A percentile compares a stretch with the other conserved stretches of the same genome.
Evolutionary conservation across 805 yeast species (phyloP).

Genomic region (Nakazawaea peltata): DNA sequence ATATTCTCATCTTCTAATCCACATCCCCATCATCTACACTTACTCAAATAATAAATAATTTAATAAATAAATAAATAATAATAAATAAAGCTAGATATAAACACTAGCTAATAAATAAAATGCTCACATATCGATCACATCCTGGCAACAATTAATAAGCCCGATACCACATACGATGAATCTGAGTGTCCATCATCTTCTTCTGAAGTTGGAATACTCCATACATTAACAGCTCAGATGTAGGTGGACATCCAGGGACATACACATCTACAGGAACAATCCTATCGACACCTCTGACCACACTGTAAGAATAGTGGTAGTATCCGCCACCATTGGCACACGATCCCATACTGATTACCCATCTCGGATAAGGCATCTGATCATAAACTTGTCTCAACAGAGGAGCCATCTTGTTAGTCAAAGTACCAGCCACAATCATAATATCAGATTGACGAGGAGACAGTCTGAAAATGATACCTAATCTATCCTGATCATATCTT

Average conservation of each 20-base stretch:
- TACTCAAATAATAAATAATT: slow-evolving; percentile 1
- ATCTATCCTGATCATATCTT: slow-evolving; percentile 84
- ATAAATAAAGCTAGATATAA: slow-evolving; percentile 3
- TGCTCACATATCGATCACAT: neutral
- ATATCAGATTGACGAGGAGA: slow-evolving; percentile 90
- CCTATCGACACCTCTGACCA: slow-evolving; percentile 86
- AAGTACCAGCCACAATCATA: slow-evolving; percentile 88
- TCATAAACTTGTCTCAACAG: slow-evolving; percentile 88
- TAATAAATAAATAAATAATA: slow-evolving; percentile 5
- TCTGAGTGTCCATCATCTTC: slow-evolving; percentile 78
- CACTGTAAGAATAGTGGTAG: slow-evolving; percentile 83
- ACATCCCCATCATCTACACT: neutral
- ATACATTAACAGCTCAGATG: slow-evolving; percentile 85
- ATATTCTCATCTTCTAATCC: neutral
- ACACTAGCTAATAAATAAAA: neutral
- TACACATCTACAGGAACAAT: slow-evolving; percentile 84
- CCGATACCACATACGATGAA: slow-evolving; percentile 84
- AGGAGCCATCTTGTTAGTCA: slow-evolving; percentile 91
- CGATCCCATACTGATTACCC: slow-evolving; percentile 93
- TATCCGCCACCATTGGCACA: slow-evolving; percentile 95
- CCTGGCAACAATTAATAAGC: slow-evolving; percentile 17
- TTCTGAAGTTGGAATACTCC: slow-evolving; percentile 85
- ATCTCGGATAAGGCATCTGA: slow-evolving; percentile 91
- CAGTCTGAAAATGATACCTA: slow-evolving; percentile 89
- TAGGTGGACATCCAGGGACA: slow-evolving; percentile 92